Evolutionary conservation across 2,329 filamentous ascomycete genomes (phyloP), one percentile per base, ranked within the genome.

Genomic region (Aspergillus pseudotamarii): DNA sequence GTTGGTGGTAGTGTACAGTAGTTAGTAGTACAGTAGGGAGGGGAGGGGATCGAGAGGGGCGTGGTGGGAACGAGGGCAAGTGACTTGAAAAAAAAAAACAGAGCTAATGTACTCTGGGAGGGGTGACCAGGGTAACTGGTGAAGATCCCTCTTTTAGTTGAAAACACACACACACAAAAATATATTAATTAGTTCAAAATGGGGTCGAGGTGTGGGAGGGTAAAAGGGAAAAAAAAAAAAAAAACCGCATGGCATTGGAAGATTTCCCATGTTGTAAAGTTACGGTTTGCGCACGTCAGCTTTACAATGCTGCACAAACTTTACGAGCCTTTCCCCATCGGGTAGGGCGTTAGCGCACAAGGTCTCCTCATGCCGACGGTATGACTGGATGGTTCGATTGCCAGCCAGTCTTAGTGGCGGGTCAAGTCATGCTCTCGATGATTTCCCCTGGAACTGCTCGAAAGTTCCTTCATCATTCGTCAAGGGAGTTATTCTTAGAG

Each of bases 241-340:
- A 55, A 55, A 38, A 10, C 14, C 21, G 32, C 32, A 38, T 55
- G 51, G 51, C n/a, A 9, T 26, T 36, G 34, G 30, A 41, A 59
- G 46, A 50, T n/a, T 12, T 19, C 41, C 32, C 14, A 10, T 53
- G 28, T 41, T 28, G 55, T 57, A 59, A 59, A 58, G 60, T 58
- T 61, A 58, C 59, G 36, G 61, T 65, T 63, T 63, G 64, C 60
- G 63, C 58, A 60, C 43, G 60, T 63, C 61, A 63, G 58, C 60
- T 56, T 48, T 59, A 36, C 51, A 14, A 48, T 34, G 21, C 32
- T 38, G 30, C 51, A 55, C 51, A 38, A 38, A 55, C 48, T 38
- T 34, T 48, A 32, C 41, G 30, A 41, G 6, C 61, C 34, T 43
- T 55, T 12, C 61, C 50, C 34, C 19, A 59, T 63, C 50, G 43